phyloP scores from a whole-genome alignment of 2,329 filamentous ascomycete genomes.

The Rachicladosporium sp. region DNA sequence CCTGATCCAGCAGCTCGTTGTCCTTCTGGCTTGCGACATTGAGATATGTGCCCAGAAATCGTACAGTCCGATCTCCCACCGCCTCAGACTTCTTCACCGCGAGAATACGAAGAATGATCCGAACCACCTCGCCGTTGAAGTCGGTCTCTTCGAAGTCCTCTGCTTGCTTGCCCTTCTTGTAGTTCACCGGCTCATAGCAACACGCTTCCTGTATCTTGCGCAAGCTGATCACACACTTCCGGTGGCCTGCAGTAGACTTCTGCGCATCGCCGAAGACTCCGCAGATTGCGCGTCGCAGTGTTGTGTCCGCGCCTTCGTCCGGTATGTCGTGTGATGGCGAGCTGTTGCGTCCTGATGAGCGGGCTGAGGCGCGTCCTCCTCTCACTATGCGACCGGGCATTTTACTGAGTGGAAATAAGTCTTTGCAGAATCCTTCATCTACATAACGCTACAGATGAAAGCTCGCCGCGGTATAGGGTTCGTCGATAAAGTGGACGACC shows the following conservation, averaged over 20 bases:
- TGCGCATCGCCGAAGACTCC: conserved; percentile 52
- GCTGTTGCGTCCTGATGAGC: conserved; percentile 15
- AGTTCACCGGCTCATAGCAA: conserved; percentile 41
- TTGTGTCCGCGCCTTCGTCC: conserved; percentile 57
- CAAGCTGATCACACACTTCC: conserved; percentile 76
- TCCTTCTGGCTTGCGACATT: conserved; percentile 53
- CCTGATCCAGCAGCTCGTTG: conserved; percentile 24
- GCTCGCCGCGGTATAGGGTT: too few relatives aligned
- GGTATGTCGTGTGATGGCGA: conserved; percentile 39
- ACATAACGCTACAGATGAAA: conserved; percentile 17
- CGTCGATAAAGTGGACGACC: too few relatives aligned
- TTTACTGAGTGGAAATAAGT: conserved; percentile 14
- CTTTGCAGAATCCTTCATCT: background rate
- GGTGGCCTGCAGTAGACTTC: conserved; percentile 75
- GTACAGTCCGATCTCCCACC: conserved; percentile 72
- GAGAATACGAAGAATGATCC: conserved; percentile 72
- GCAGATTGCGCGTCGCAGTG: conserved; percentile 62
- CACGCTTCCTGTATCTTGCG: conserved; percentile 86
- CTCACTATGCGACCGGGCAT: conserved; percentile 23
- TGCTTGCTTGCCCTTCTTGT: conserved; percentile 38
- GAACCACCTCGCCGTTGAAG: conserved; percentile 74
- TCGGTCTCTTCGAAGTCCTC: conserved; percentile 70
- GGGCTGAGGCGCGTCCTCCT: conserved; percentile 9
- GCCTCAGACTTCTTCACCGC: conserved; percentile 83
- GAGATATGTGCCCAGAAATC: conserved; percentile 80